Evolutionary conservation across 305 asterid species (phyloP), one percentile per base, ranked within the genome.

Genomic region (Rubia peregrina): DNA sequence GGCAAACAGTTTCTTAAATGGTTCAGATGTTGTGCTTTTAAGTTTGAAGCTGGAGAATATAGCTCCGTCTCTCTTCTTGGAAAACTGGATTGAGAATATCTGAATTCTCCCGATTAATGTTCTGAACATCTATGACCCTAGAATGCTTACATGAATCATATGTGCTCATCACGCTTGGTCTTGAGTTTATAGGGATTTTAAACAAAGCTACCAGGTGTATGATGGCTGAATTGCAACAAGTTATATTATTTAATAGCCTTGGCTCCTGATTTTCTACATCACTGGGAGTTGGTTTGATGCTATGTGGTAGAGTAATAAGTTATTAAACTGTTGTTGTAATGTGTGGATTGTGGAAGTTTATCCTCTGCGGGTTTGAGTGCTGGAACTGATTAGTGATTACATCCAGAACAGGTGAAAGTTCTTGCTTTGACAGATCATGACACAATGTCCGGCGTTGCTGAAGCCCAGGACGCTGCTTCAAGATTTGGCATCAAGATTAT

Each of bases 381-480:
- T 77, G 36, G 55, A 65, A 48, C 62, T 83, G 72, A 80, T 69
- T 75, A 53, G 11, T 72, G 70, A 22, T 71, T 68, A 71, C 73
- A 75, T 79, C 79, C 83, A 80, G 81, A 81, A 82, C 96, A 94
- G 99, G 99, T 94, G 77, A 91, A 91, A 82, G 99, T 94, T 68
- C 86, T 94, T 78, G 88, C 99, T 65, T 80, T 94, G 85, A 94
- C 99, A 0, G 97, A 91, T 84, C 99, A 94, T 74, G 99, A 94
- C 81, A 94, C 99, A 7, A 79, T 94, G 89, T 82, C 89, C 21
- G 99, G 97, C 67, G 77, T 94, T 73, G 93, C 96, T 14, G 99
- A 91, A 83, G 98, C 98, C 77, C 77, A 85, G 78, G 96, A 88
- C 72, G 91, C 93, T 76, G 98, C 96, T 73, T 81, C 80, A 36